These are phyloP conservation scores for Solanum pennellii DNA, from an alignment of 257 asterid species.

Conservation along the genomic window DNA sequence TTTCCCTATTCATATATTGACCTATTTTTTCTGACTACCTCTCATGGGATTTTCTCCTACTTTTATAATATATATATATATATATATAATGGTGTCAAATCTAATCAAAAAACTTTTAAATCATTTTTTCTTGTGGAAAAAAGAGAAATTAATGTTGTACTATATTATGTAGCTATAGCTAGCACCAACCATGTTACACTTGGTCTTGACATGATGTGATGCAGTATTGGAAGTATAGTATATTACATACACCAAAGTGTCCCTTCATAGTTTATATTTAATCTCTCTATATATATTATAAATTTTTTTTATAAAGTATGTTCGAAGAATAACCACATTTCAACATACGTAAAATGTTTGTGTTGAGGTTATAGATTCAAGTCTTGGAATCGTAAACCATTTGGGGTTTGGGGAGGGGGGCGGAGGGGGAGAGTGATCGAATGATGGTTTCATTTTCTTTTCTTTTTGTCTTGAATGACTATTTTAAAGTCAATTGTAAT, in stretches of 20 bases:
- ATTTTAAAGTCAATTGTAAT: too few relatives aligned
- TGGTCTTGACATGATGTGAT: background rate
- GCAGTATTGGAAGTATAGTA: background rate
- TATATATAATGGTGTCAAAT: background rate
- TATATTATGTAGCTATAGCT: background rate
- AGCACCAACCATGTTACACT: background rate
- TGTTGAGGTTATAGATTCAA: background rate
- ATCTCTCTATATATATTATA: background rate
- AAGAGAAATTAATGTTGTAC: background rate
- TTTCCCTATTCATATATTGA: background rate
- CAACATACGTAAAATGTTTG: background rate
- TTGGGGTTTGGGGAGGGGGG: too few relatives aligned
- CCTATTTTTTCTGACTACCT: background rate
- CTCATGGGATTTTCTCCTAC: background rate
- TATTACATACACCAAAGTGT: background rate
- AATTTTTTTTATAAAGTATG: background rate
- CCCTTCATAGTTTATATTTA: background rate
- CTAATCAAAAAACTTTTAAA: background rate
- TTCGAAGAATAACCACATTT: background rate
- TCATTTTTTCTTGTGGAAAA: background rate
- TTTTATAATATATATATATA: background rate
- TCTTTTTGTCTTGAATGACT: too few relatives aligned
- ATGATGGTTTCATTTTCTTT: too few relatives aligned
- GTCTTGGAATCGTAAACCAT: background rate
- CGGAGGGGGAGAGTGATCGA: too few relatives aligned